Percentiles rank a stretch among this genome's conserved stretches.
Evolutionary conservation across 208 protist species (phyloP).

Genomic region (Leishmania martiniquensis): DNA sequence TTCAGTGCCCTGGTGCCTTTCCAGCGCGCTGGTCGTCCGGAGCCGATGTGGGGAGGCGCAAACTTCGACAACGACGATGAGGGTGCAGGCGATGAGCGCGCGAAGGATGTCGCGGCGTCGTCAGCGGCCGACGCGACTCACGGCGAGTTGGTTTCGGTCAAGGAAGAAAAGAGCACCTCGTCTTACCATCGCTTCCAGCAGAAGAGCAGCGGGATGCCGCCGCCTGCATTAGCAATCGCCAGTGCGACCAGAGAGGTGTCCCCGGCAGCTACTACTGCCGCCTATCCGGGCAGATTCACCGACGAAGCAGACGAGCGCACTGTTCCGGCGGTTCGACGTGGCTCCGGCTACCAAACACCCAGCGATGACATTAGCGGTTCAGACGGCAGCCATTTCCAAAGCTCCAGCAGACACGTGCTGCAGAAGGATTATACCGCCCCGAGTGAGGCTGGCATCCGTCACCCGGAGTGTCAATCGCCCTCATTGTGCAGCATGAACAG

Average conservation of each 20-base stretch:
- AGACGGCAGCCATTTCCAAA: neutral
- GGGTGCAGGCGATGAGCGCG: slow-evolving; percentile 10
- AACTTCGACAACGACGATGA: slow-evolving; percentile 55
- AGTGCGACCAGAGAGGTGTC: neutral
- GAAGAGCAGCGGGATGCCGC: neutral
- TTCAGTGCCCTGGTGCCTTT: slow-evolving; percentile 16
- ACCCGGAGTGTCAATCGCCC: slow-evolving; percentile 17
- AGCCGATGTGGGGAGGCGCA: slow-evolving; percentile 30
- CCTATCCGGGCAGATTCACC: neutral
- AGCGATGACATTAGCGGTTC: slow-evolving; percentile 3
- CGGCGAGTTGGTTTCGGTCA: neutral
- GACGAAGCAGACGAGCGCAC: neutral
- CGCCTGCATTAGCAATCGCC: neutral
- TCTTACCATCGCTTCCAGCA: neutral
- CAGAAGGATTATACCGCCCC: neutral
- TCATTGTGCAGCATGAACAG: slow-evolving; percentile 32
- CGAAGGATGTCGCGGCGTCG: neutral
- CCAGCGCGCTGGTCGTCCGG: slow-evolving; percentile 26
- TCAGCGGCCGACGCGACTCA: neutral
- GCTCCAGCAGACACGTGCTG: neutral
- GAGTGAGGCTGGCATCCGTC: slow-evolving; percentile 7
- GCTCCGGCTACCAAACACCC: neutral
- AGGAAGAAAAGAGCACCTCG: neutral
- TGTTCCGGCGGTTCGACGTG: neutral
- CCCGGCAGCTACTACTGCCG: neutral